Base-by-base conservation (phyloP, 305 asterid genomes). In the Fraxinus baroniana region DNA sequence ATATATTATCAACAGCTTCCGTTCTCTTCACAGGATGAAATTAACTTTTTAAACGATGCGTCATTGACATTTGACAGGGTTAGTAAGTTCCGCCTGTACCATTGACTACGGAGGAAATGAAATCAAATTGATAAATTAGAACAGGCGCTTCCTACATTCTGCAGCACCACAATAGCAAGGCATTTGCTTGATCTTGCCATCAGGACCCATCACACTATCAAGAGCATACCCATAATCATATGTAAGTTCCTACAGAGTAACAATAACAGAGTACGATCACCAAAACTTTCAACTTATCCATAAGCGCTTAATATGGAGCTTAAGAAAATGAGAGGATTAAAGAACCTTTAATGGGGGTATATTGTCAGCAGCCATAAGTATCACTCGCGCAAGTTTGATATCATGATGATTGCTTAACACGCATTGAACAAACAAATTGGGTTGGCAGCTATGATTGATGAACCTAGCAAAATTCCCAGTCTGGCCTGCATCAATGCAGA, bases 361-460 rank as follows among this genome's bases (percentile, higher is more conserved):
- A 76, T 93, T 94, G 74, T 95, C 98, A 0, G 97, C 97, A 6
- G 98, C 97, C 79, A 95, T 80, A 5, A 95, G 90, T 78, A 94
- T 80, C 10, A 94, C 84, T 80, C 97, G 74, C 9, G 98, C 99
- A 32, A 90, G 91, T 39, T 81, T 90, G 6, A 89, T 55, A 37
- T 95, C 97, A n/a, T 93, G 98, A 74, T 94, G 98, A 17, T 80
- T 8, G 84, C 91, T 91, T 49, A 95, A 88, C 60, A 95, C 86
- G 76, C 99, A 95, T 75, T 95, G 99, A 41, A 94, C 97, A n/a
- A 95, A 95, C n/a, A 95, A 79, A 73, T 95, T 95, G 0, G 99
- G 99, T 5, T 93, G 87, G 74, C 99, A 95, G 68, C 99, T 94
- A 36, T 95, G 99, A 24, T 95, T 95, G 62, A 95, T 95, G 81